Percentiles rank a stretch among this genome's conserved stretches.
Evolutionary conservation across 768 basidiomycete genomes (phyloP).

Genomic region (Lactarius sanguifluus): DNA sequence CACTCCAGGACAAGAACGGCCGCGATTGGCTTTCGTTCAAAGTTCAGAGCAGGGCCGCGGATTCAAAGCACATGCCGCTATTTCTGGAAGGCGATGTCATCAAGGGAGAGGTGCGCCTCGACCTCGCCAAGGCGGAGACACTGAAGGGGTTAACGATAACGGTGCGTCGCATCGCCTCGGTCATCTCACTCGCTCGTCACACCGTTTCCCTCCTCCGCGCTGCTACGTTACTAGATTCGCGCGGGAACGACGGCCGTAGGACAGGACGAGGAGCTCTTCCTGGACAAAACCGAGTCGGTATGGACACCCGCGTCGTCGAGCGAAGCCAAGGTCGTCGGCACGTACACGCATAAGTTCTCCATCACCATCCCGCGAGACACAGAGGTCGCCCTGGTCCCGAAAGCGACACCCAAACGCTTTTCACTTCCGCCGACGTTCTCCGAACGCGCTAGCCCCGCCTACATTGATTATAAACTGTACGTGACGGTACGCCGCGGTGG

Average conservation of each 20-base stretch:
- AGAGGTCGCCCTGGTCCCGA: not conserved
- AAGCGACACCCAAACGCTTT: not conserved
- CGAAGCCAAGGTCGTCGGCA: conserved; percentile 13
- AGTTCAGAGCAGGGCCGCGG: conserved; percentile 22
- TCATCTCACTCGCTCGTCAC: not conserved
- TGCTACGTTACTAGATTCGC: conserved; percentile 6
- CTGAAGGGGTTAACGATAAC: conserved; percentile 22
- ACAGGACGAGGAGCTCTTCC: conserved; percentile 23
- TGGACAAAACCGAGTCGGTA: conserved; percentile 14
- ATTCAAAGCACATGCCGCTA: conserved; percentile 16
- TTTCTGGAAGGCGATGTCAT: conserved; percentile 24
- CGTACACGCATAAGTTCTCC: conserved; percentile 18
- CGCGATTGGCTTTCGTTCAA: conserved; percentile 21
- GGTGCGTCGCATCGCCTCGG: not conserved
- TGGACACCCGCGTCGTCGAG: conserved; percentile 20
- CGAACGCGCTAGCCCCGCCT: conserved; percentile 51
- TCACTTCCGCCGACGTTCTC: conserved; percentile 25
- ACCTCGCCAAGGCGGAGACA: conserved; percentile 21
- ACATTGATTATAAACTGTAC: conserved; percentile 55
- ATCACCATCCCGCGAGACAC: conserved; percentile 18
- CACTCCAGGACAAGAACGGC: conserved; percentile 2
- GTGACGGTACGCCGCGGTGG: conserved; percentile 51
- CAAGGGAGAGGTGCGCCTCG: conserved; percentile 18
- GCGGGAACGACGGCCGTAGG: conserved; percentile 21
- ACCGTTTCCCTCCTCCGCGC: too few relatives aligned